Base-by-base conservation (phyloP, 495 filamentous ascomycete genomes). In the Xylaria nigripes region DNA sequence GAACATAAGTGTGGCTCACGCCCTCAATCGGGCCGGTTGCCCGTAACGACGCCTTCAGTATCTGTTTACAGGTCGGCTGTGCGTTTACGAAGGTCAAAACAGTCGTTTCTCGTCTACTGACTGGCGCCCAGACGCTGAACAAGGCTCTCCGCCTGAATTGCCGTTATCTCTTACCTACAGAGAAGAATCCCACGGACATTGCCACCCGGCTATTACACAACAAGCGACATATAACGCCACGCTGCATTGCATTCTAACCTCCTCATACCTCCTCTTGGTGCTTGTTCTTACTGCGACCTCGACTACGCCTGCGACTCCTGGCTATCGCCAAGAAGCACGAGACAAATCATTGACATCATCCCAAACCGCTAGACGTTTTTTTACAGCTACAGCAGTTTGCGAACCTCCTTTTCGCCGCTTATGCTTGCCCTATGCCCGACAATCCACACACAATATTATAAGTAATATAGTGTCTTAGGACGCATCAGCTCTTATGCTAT, bases 401-500 rank as follows among this genome's bases (percentile, higher is more conserved):
- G 24, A 21, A 19, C 10, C 18, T 19, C 13, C 21, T 12, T 12
- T 45, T 25, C 16, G 21, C 38, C 38, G 18, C 19, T 27, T 38
- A 6, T 36, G n/a, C 16, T 22, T 38, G 22, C 3, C 53, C 22
- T 55, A 55, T 55, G 53, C 36, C 46, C 38, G 6, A 22, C 15
- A 19, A 2, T 3, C 16, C 13, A 16, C 34, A 32, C n/a, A 18
- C 32, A 44, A 34, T 19, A 34, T 30, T 55, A 51, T 65, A 66
- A 50, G 61, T 51, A 61, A 50, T 62, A 46, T 63, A 47, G 36
- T 62, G 61, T 61, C 32, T 29, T 44, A 15, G 42, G 53, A 50
- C 40, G 38, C 8, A 45, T 27, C 19, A 55, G 27, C 46, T 47
- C 61, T 51, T 48, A 66, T 68, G 67, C 50, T 55, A 79, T 79